Evolutionary conservation across 1,139 yeast genomes (phyloP).

Genomic region (Pichia sp.): DNA sequence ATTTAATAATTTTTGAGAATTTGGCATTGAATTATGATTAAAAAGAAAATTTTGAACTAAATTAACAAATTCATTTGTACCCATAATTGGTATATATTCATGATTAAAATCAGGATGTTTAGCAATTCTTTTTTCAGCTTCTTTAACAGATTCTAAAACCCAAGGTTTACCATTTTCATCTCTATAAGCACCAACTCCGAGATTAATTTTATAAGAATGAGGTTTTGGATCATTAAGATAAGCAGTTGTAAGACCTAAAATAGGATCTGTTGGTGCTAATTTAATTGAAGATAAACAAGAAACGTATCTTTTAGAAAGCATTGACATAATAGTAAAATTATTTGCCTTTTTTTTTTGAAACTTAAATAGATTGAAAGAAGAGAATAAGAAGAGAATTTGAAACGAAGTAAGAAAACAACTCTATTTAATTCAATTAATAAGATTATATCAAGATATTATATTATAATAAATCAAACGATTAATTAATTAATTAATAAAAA

Average conservation of each 20-base stretch:
- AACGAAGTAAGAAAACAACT: no score
- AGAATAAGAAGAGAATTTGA: no score
- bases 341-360: no score
- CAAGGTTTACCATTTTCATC: constrained; percentile 81
- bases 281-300: neutral
- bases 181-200: constrained; percentile 92
- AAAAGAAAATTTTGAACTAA: constrained; percentile 44
- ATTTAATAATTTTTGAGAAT: constrained; percentile 35
- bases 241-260: constrained; percentile 60
- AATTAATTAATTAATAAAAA: no score
- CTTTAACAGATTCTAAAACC: constrained; percentile 74
- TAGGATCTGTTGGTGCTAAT: constrained; percentile 65
- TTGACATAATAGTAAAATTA: no score
- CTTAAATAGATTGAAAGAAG: no score
- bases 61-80: constrained; percentile 43
- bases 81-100: constrained; percentile 53
- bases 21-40: constrained; percentile 1
- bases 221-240: constrained; percentile 48
- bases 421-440: no score
- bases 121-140: constrained; percentile 47
- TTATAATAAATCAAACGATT: no score
- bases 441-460: no score
- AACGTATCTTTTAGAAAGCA: neutral
- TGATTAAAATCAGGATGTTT: constrained; percentile 41
- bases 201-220: constrained; percentile 53